Conservation (phyloP, 106 monocot genomes). For the Posidonia australis region DNA sequence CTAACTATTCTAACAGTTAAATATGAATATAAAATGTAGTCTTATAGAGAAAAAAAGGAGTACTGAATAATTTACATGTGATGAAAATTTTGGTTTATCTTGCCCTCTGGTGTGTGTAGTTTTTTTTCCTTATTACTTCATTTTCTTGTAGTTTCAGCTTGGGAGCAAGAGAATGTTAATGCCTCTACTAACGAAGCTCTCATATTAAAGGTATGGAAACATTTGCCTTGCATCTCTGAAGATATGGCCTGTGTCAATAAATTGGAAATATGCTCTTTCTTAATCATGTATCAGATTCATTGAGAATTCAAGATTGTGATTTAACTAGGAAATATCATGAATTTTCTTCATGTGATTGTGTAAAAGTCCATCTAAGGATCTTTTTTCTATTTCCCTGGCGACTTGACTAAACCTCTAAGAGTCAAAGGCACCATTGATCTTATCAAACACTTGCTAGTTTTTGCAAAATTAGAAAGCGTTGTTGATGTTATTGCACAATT, state of each 20-base stretch:
- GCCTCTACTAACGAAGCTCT: background rate
- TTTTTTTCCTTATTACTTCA: background rate
- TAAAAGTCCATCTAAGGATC: too few relatives aligned
- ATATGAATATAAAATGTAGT: background rate
- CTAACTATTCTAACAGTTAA: too few relatives aligned
- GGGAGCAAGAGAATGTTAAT: background rate
- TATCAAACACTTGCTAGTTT: background rate
- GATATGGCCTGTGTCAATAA: background rate
- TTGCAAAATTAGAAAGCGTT: background rate
- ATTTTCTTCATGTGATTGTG: too few relatives aligned
- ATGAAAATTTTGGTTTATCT: background rate
- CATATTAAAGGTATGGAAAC: constrained; percentile 3
- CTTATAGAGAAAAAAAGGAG: background rate
- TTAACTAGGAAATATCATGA: too few relatives aligned
- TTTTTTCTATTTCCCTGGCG: too few relatives aligned
- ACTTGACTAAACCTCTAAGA: background rate
- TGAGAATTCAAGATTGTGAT: too few relatives aligned
- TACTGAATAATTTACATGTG: background rate
- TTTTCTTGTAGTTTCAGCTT: constrained; percentile 3
- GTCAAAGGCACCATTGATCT: background rate
- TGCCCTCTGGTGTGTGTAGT: background rate
- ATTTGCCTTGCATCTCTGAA: background rate
- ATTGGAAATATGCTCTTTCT: background rate
- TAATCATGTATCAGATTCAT: background rate
- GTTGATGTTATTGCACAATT: background rate